Percentiles rank a stretch among this genome's conserved stretches.
These are phyloP conservation scores for Apophysomyces elegans DNA, from an alignment of 371 early-diverging fungal species.

Conservation along the genomic window DNA sequence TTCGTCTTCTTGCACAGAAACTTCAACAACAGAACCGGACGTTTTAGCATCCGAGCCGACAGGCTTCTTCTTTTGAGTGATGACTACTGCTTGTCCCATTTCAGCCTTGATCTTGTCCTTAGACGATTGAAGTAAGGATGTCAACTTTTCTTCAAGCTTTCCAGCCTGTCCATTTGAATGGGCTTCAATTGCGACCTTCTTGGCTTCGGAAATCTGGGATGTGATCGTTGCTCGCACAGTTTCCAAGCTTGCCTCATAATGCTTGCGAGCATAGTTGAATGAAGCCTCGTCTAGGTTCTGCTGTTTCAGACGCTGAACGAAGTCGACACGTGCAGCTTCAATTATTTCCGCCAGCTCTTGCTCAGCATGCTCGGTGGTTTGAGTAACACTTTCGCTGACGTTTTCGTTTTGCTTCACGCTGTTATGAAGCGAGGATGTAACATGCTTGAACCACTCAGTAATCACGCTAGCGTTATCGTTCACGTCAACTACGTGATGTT, in stretches of 20 bases:
- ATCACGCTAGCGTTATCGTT: conserved; percentile 27
- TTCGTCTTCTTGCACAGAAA: conserved; percentile 5
- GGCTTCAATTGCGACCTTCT: conserved; percentile 32
- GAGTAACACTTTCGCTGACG: conserved; percentile 16
- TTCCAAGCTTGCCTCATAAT: conserved; percentile 34
- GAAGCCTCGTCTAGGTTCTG: conserved; percentile 31
- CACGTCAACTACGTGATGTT: conserved; percentile 28
- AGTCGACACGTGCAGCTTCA: conserved; percentile 28
- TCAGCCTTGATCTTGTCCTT: conserved; percentile 25
- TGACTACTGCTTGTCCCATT: conserved; percentile 29
- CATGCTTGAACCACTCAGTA: conserved; percentile 34
- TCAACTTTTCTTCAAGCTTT: conserved; percentile 20
- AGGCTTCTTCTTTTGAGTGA: conserved; percentile 22
- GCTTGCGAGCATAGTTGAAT: conserved; percentile 31
- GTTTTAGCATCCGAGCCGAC: conserved; percentile 2
- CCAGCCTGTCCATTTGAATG: conserved; percentile 26
- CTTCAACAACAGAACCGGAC: conserved; percentile 5
- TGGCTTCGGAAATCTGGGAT: conserved; percentile 29
- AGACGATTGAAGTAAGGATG: conserved; percentile 16
- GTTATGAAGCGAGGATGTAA: conserved; percentile 20
- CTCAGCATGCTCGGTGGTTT: conserved; percentile 26
- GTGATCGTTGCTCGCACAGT: conserved; percentile 23
- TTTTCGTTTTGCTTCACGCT: conserved; percentile 17
- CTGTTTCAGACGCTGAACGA: conserved; percentile 27
- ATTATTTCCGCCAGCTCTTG: conserved; percentile 33